Evolutionary conservation across 2,329 filamentous ascomycete genomes (phyloP).

Genomic region (Sclerotinia sclerotiorum): DNA sequence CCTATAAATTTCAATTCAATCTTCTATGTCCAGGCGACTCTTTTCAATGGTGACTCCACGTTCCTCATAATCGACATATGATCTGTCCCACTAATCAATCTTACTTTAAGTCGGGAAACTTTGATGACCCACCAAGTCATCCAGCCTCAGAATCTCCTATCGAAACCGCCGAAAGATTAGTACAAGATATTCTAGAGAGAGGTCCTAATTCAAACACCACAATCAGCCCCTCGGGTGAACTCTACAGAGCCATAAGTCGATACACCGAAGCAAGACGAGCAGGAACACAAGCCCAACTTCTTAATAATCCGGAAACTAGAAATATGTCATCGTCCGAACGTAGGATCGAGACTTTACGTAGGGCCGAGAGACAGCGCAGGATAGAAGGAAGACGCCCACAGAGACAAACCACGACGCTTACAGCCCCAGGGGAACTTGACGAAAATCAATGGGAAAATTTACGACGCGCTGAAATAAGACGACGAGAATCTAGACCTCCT

Average conservation of each 20-base stretch:
- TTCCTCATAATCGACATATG: slow-evolving; percentile 1
- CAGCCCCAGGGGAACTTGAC: slow-evolving; percentile 21
- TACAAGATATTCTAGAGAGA: slow-evolving; percentile 46
- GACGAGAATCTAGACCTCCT: slow-evolving; percentile 25
- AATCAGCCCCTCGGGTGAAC: slow-evolving; percentile 47
- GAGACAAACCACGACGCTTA: slow-evolving; percentile 25
- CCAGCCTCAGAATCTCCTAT: slow-evolving; percentile 33
- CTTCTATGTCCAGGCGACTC: slow-evolving; percentile 31
- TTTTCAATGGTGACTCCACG: slow-evolving; percentile 34
- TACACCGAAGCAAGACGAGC: slow-evolving; percentile 11
- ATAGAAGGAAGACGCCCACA: slow-evolving; percentile 30
- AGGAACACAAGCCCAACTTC: slow-evolving; percentile 2
- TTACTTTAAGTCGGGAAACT: slow-evolving; percentile 35
- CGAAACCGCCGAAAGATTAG: slow-evolving; percentile 39
- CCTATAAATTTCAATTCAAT: not conserved
- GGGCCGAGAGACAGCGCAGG: slow-evolving; percentile 9
- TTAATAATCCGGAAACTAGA: slow-evolving; percentile 1
- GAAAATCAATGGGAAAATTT: slow-evolving; percentile 1
- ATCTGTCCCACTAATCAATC: slow-evolving; percentile 11
- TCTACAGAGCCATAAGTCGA: slow-evolving; percentile 46
- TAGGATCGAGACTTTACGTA: not conserved
- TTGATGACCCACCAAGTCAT: slow-evolving; percentile 32
- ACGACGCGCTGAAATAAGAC: slow-evolving; percentile 25
- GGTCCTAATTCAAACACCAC: slow-evolving; percentile 41
- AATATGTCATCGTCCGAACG: slow-evolving; percentile 22